These are phyloP conservation scores for Ilyonectria robusta DNA, from an alignment of 2,329 filamentous ascomycete genomes.

Conservation along the genomic window DNA sequence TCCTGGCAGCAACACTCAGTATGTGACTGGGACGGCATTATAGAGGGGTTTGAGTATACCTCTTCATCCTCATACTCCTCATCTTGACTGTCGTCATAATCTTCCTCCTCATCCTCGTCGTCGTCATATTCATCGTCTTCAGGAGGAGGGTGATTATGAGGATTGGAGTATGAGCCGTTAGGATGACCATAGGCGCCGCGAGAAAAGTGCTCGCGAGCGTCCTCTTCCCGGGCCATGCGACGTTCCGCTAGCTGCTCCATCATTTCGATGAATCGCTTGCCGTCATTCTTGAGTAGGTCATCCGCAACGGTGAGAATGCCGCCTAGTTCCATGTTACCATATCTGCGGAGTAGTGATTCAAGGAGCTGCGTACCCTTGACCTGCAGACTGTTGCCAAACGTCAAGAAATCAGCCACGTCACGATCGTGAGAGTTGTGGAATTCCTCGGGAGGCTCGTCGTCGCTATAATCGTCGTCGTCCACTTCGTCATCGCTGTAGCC, in stretches of 20 bases:
- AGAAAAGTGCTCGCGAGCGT: conserved; percentile 76
- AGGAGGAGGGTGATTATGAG: conserved; percentile 81
- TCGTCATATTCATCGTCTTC: conserved; percentile 84
- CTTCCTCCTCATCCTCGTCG: conserved; percentile 74
- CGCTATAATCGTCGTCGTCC: conserved; percentile 73
- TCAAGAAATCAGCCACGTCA: conserved; percentile 89
- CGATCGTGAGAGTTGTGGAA: conserved; percentile 75
- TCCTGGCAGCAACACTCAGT: conserved; percentile 76
- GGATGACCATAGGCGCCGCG: conserved; percentile 68
- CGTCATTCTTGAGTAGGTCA: conserved; percentile 98
- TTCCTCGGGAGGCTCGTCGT: conserved; percentile 78
- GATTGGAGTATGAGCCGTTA: conserved; percentile 71
- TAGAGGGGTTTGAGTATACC: conserved; percentile 66
- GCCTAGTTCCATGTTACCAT: conserved; percentile 74
- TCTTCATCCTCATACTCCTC: conserved; percentile 86
- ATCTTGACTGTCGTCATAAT: conserved; percentile 74
- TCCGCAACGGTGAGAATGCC: conserved; percentile 99
- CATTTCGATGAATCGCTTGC: conserved; percentile 99
- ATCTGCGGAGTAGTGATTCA: conserved; percentile 59
- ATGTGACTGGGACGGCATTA: conserved; percentile 57
- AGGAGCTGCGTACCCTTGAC: conserved; percentile 80
- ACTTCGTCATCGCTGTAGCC: conserved; percentile 66
- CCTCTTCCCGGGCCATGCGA: conserved; percentile 96
- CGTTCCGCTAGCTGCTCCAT: conserved; percentile 99
- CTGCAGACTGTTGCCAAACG: conserved; percentile 96